A percentile compares a stretch with the other conserved stretches of the same genome.
Conservation (phyloP, 805 yeast genomes). For the Debaryomyces tyrocola region DNA sequence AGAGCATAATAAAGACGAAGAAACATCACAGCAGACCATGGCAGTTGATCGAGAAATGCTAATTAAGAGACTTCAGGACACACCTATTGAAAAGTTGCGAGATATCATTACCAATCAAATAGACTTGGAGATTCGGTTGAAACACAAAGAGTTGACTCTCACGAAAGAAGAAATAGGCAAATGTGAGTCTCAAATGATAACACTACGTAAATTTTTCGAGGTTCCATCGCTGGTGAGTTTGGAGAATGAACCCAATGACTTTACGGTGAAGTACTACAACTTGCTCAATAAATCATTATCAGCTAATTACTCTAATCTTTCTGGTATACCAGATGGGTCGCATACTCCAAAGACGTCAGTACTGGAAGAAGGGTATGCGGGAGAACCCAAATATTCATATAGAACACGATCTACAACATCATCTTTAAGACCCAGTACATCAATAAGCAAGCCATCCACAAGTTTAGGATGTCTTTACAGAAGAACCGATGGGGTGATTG, state of each 20-base stretch:
- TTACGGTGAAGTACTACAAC: constrained; percentile 42
- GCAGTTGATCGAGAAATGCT: constrained; percentile 6
- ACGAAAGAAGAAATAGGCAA: constrained; percentile 55
- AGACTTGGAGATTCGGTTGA: constrained; percentile 59
- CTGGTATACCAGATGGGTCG: not conserved
- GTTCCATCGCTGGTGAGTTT: constrained; percentile 39
- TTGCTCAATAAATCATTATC: constrained; percentile 34
- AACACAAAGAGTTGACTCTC: constrained; percentile 53
- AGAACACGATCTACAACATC: constrained; percentile 53
- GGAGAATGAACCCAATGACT: constrained; percentile 45
- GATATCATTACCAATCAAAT: constrained; percentile 45
- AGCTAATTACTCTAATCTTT: constrained; percentile 27
- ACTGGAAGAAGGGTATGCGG: constrained; percentile 1
- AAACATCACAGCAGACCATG: not conserved
- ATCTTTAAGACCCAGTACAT: constrained; percentile 53
- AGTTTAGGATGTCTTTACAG: constrained; percentile 55
- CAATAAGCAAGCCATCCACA: constrained; percentile 16
- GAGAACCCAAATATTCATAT: constrained; percentile 28
- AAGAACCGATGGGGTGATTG: constrained; percentile 69
- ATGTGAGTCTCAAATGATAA: constrained; percentile 57
- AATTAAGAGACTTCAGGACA: constrained; percentile 10
- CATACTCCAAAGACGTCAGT: not conserved
- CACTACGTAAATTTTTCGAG: constrained; percentile 47
- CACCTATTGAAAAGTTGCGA: constrained; percentile 27
- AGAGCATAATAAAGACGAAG: not conserved